phyloP scores from a whole-genome alignment of 2,329 filamentous ascomycete species.

The Xylariaceae sp. region DNA sequence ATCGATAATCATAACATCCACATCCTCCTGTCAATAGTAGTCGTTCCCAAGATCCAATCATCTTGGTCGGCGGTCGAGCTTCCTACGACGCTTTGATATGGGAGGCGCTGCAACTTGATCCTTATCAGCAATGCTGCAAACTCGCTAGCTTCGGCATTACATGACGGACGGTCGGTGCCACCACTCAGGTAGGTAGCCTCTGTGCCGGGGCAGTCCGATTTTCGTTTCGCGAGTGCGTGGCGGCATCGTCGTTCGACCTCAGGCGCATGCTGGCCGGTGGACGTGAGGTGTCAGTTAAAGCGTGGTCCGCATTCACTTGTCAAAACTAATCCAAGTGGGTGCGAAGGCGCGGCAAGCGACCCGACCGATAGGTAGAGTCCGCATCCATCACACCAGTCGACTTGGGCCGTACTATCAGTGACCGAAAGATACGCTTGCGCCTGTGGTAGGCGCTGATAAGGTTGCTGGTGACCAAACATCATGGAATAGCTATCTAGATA shows the following conservation, averaged over 20 bases:
- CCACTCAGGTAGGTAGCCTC: constrained; percentile 1
- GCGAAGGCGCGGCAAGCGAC: background rate
- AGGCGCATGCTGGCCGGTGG: background rate
- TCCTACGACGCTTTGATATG: constrained; percentile 18
- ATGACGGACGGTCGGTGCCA: background rate
- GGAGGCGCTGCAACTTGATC: constrained; percentile 9
- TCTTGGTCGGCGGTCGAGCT: constrained; percentile 1
- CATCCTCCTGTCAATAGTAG: constrained; percentile 9
- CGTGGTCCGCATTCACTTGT: background rate
- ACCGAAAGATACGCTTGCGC: background rate
- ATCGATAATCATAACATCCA: constrained; percentile 13
- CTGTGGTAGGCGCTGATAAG: background rate
- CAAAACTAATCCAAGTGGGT: background rate
- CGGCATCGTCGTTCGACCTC: constrained; percentile 1
- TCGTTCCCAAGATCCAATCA: constrained; percentile 14
- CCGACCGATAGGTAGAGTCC: background rate
- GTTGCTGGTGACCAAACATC: background rate
- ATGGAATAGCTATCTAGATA: background rate
- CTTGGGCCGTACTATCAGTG: background rate
- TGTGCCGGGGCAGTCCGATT: constrained; percentile 8
- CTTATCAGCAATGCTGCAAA: background rate
- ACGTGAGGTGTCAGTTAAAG: constrained; percentile 1
- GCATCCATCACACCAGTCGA: background rate
- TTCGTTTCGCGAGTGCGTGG: constrained; percentile 3
- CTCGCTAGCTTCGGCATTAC: background rate